Evolutionary conservation across 768 basidiomycete species (phyloP).

Genomic region (Boletus tylopilopsis): DNA sequence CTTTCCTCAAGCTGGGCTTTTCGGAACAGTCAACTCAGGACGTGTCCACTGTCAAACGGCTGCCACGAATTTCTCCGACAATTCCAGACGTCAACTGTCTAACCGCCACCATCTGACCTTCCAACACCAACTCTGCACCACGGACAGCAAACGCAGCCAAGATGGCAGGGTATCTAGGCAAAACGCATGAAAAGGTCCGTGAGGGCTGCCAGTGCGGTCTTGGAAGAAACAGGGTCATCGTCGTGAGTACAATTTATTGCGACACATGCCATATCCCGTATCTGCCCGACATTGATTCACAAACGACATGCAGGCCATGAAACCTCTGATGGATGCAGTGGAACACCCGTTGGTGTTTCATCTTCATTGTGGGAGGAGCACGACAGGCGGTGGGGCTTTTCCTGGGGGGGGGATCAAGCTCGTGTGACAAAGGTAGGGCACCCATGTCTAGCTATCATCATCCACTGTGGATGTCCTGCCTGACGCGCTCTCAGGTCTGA

Average conservation of each 20-base stretch:
- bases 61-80: slow-evolving; percentile 46
- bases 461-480: neutral
- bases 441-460: too few relatives aligned
- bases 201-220: slow-evolving; percentile 49
- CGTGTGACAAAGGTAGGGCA: too few relatives aligned
- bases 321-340: slow-evolving; percentile 68
- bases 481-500: neutral
- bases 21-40: too few relatives aligned
- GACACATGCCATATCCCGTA: too few relatives aligned
- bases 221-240: slow-evolving; percentile 54
- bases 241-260: slow-evolving; percentile 41
- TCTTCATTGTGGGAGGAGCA: slow-evolving; percentile 37
- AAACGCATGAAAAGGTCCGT: slow-evolving; percentile 83
- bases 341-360: slow-evolving; percentile 68
- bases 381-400: slow-evolving; percentile 10
- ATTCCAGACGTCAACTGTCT: slow-evolving; percentile 80
- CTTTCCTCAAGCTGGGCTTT: too few relatives aligned
- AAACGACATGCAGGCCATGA: slow-evolving; percentile 55
- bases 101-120: slow-evolving; percentile 64
- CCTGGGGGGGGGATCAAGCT: slow-evolving; percentile 11
- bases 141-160: slow-evolving; percentile 75
- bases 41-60: neutral
- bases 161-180: slow-evolving; percentile 81
- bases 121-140: slow-evolving; percentile 54
- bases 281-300: too few relatives aligned